Conservation (phyloP, 257 asterid species). For the Jacaranda mimosifolia region DNA sequence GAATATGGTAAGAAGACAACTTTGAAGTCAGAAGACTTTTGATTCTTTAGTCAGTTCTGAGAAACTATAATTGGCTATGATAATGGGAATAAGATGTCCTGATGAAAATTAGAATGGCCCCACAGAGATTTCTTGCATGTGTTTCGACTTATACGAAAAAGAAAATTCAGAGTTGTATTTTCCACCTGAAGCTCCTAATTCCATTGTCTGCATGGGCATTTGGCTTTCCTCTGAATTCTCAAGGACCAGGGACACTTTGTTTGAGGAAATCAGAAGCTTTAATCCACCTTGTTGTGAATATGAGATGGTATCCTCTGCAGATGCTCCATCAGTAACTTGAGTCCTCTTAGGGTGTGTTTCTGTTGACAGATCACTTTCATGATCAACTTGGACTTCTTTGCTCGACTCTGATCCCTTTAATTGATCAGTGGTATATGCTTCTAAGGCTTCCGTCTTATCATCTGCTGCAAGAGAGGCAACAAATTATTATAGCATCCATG, state of each 20-base stretch:
- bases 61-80: too few relatives aligned
- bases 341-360: constrained; percentile 35
- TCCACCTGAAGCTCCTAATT: constrained; percentile 52
- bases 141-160: constrained; percentile 7
- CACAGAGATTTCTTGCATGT: constrained; percentile 6
- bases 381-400: constrained; percentile 35
- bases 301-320: constrained; percentile 37
- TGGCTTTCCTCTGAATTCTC: constrained; percentile 37
- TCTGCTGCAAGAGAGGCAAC: constrained; percentile 6
- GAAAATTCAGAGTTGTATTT: constrained; percentile 4
- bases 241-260: constrained; percentile 35
- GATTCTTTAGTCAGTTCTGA: too few relatives aligned
- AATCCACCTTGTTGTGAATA: constrained; percentile 53
- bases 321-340: constrained; percentile 43
- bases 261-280: constrained; percentile 51
- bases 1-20: too few relatives aligned
- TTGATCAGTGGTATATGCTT: constrained; percentile 37
- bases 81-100: too few relatives aligned
- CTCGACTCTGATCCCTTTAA: constrained; percentile 35
- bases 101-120: not conserved
- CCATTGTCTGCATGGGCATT: constrained; percentile 38
- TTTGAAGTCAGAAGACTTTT: too few relatives aligned
- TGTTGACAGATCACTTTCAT: constrained; percentile 34
- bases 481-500: too few relatives aligned
- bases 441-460: constrained; percentile 36